Percentiles rank a stretch among this genome's conserved stretches.
Conservation (phyloP, 345 rosid species). For the Eucalyptus regnans region DNA sequence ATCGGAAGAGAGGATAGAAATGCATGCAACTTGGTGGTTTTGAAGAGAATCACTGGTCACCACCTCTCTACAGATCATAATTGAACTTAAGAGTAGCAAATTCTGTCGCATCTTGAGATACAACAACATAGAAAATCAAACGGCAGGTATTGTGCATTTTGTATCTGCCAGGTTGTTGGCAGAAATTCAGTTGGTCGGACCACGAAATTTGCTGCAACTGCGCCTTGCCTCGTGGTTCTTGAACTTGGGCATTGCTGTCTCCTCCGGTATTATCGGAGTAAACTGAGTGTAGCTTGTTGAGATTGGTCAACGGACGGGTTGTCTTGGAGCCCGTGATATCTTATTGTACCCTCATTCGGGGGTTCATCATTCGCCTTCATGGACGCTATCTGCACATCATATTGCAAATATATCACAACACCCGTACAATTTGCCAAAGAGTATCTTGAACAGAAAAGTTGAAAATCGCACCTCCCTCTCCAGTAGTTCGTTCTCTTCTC, state of each 20-base stretch:
- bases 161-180: not conserved
- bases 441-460: not conserved
- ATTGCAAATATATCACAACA: not conserved
- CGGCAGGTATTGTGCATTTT: not conserved
- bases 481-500: slow-evolving; percentile 16
- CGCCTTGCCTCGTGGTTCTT: not conserved
- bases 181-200: not conserved
- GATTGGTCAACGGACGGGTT: not conserved
- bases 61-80: not conserved
- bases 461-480: slow-evolving; percentile 12
- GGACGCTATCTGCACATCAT: not conserved
- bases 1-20: not conserved
- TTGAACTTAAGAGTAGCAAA: not conserved
- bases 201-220: not conserved
- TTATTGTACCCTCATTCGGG: not conserved
- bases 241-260: not conserved
- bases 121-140: not conserved
- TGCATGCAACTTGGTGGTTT: not conserved
- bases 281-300: not conserved
- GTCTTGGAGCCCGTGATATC: not conserved
- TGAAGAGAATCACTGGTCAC: not conserved
- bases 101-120: not conserved
- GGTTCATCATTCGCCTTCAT: not conserved
- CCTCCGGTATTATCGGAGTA: not conserved
- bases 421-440: not conserved